These are phyloP conservation scores for Ramalina intermedia DNA, from an alignment of 495 filamentous ascomycete genomes.

Conservation along the genomic window DNA sequence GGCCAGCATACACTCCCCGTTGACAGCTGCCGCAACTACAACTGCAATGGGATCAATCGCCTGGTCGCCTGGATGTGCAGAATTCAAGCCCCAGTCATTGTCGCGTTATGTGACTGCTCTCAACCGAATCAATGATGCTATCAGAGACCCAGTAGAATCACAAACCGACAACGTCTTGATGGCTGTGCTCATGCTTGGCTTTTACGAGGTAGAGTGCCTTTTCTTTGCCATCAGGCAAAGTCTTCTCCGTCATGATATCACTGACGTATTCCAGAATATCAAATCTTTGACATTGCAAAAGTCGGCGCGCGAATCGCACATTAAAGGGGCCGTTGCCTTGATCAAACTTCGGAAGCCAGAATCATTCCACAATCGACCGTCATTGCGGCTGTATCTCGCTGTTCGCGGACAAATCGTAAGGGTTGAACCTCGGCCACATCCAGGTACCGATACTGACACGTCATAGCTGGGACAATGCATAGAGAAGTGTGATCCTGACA, in stretches of 20 bases:
- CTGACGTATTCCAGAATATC: neutral
- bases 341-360: constrained; percentile 1
- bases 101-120: constrained; percentile 13
- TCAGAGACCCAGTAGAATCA: constrained; percentile 7
- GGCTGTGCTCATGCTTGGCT: constrained; percentile 14
- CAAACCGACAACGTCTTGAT: constrained; percentile 11
- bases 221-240: neutral
- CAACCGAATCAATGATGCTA: constrained; percentile 11
- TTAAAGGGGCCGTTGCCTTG: neutral
- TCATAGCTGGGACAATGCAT: constrained; percentile 1
- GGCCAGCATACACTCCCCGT: neutral
- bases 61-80: neutral
- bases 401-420: neutral
- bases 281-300: constrained; percentile 2
- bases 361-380: neutral
- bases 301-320: neutral
- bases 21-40: neutral
- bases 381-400: constrained; percentile 1
- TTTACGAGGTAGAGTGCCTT: constrained; percentile 15
- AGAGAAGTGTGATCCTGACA: constrained; percentile 1
- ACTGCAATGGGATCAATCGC: constrained; percentile 1
- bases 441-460: neutral
- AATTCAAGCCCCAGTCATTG: neutral
- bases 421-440: neutral
- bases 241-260: neutral